Evolutionary conservation across 192 early-diverging fungal genomes (phyloP).

Genomic region (Spizellomyces sp.): DNA sequence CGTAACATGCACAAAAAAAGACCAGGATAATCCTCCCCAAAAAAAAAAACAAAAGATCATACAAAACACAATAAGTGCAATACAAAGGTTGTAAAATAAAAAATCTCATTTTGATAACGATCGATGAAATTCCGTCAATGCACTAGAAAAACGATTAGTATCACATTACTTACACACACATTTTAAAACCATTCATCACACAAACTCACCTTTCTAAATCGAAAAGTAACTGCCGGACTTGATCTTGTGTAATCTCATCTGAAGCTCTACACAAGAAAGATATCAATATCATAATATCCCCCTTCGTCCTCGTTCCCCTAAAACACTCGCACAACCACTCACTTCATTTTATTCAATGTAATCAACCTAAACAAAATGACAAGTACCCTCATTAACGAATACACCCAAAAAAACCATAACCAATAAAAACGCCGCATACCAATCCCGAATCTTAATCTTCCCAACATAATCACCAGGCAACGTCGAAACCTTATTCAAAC

Average conservation of each 20-base stretch:
- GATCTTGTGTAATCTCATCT: conserved; percentile 81
- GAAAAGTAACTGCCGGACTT: conserved; percentile 89
- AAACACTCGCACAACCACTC: background rate
- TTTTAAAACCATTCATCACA: conserved; percentile 46
- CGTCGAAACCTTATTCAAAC: conserved; percentile 77
- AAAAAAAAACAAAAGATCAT: no score
- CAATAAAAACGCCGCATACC: conserved; percentile 40
- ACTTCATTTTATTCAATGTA: conserved; percentile 85
- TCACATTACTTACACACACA: conserved; percentile 70
- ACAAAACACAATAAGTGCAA: no score
- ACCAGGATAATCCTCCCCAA: no score
- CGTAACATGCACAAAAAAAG: no score
- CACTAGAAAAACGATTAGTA: conserved; percentile 7
- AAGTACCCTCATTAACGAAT: background rate
- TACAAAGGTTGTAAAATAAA: background rate
- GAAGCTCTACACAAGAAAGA: conserved; percentile 54
- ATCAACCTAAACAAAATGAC: conserved; percentile 57
- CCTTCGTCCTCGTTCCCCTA: background rate
- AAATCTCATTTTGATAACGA: conserved; percentile 23
- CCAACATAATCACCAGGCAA: conserved; percentile 81
- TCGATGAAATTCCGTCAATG: conserved; percentile 36
- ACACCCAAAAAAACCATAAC: background rate
- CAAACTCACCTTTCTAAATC: conserved; percentile 72
- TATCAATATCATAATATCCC: background rate
- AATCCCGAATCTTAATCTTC: conserved; percentile 80